Base-by-base conservation (phyloP, 495 filamentous ascomycete species). In the Penicillium paradoxum region DNA sequence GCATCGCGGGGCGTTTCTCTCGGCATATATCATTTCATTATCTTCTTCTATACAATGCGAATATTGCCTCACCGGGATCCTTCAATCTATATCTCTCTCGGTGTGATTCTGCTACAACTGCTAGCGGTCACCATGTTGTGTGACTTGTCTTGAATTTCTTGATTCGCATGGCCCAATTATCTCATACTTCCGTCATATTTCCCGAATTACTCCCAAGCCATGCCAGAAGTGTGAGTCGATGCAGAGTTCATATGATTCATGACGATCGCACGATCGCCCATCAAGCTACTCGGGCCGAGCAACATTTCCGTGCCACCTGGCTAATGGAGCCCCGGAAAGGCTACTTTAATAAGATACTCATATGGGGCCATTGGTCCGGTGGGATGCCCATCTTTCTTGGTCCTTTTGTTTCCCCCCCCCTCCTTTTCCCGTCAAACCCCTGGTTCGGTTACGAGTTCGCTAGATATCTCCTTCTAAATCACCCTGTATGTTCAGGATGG, bases 1-100 rank as follows among this genome's bases (percentile, higher is more conserved):
- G 56, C 56, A 58, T 58, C 46, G 56, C 52, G 46, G 37, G 56
- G 56, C 56, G 56, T 58, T 58, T 40, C 38, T 40, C 32, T 47
- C n/a, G 25, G 32, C 27, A 50, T 49, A 46, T 50, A 49, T 56
- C 38, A 32, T 32, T 32, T 32, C 10, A 22, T 47, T 46, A 37
- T 6, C 24, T 29, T 51, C 11, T 56, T 30, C 27, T 37, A 21
- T n/a, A 24, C n/a, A 49, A 49, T 21, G 39, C n/a, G 24, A 14
- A 29, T 36, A 53, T 41, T 41, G 19, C 43, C 44, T 49, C 19
- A 18, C 41, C 47, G 11, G 38, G 37, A 42, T 53, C 15, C n/a
- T 45, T 22, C 15, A 43, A 43, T 37, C 6, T 4, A 7, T 11
- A 32, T 2, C 29, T 32, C 2, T 27, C 25, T 27, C n/a, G 25